Evolutionary conservation across 1,139 yeast genomes (phyloP).

Genomic region (Saccharomycopsis hybrid): DNA sequence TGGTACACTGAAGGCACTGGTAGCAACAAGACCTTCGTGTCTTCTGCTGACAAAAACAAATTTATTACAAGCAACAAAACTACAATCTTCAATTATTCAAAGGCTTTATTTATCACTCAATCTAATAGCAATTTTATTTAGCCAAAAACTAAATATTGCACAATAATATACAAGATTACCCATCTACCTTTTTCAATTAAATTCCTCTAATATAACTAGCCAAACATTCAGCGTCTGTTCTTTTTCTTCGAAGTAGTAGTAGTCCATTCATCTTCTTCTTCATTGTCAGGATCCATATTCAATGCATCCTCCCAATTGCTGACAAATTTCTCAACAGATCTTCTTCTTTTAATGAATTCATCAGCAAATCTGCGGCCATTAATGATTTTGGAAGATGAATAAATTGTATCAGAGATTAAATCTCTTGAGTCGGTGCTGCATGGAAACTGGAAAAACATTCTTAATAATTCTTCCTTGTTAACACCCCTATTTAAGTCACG

Average conservation of each 20-base stretch:
- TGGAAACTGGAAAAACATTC: conserved; percentile 77
- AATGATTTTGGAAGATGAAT: conserved; percentile 84
- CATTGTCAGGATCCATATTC: conserved; percentile 40
- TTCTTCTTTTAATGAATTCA: conserved; percentile 78
- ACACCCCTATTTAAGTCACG: conserved; percentile 69
- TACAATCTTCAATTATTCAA: too few relatives aligned
- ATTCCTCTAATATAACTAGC: too few relatives aligned
- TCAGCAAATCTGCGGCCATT: conserved; percentile 93
- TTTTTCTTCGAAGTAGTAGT: conserved; percentile 18
- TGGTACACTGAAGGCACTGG: too few relatives aligned
- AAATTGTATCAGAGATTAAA: conserved; percentile 88
- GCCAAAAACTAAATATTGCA: too few relatives aligned
- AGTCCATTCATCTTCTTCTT: conserved; percentile 55
- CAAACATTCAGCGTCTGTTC: conserved; percentile 14
- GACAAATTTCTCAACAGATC: conserved; percentile 56
- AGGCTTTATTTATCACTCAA: too few relatives aligned
- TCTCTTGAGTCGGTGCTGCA: conserved; percentile 65
- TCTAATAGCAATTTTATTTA: too few relatives aligned
- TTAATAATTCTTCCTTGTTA: conserved; percentile 66
- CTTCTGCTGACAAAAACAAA: too few relatives aligned
- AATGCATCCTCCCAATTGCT: conserved; percentile 66
- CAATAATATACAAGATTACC: too few relatives aligned
- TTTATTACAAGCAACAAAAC: too few relatives aligned
- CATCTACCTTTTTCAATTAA: too few relatives aligned
- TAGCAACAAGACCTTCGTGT: too few relatives aligned